Evolutionary conservation across 2,329 filamentous ascomycete species (phyloP), one percentile per base, ranked within the genome.

Genomic region (Septoria linicola): DNA sequence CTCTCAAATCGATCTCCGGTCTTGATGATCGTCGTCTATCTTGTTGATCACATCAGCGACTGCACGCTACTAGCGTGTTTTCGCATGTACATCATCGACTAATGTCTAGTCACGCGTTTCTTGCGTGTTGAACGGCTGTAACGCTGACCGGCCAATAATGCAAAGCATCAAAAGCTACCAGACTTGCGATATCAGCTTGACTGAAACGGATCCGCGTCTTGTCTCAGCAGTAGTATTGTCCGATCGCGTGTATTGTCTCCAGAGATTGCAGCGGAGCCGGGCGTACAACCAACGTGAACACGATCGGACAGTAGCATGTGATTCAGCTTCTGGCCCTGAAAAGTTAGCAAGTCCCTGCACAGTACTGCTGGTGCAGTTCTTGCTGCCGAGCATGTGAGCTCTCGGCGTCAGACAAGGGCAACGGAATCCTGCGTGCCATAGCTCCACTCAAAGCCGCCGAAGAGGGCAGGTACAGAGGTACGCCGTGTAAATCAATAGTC

Each of bases 151-250:
- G 21, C 10, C n/a, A 6, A 16, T 13, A 7, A 41, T 16, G 17
- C 16, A 32, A 36, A 42, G 39, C 46, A 19, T 27, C 20, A 43
- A n/a, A 49, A 49, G 37, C 25, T 49, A 42, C 46, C 46, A 49
- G 37, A 49, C 21, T 49, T 49, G 30, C 11, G 16, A 39, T n/a
- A 19, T 37, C 40, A 42, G 40, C 40, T 42, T 13, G 21, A 20
- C 37, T 8, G 6, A 8, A 41, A 20, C 37, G 37, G 37, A 21
- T 14, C 17, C 13, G 35, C 4, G 14, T n/a, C n/a, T n/a, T n/a
- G 8, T 19, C 13, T 14, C 8, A 7, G 17, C 5, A 14, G 35
- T 16, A 37, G 14, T 16, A 14, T 17, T 19, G 35, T 19, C 32
- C 30, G 39, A 31, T 36, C 17, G 39, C 39, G 17, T 49, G 46